Percentiles rank a stretch among this genome's conserved stretches.
Evolutionary conservation across 1,284 basidiomycete species (phyloP).

Genomic region (Cryptococcus sp.): DNA sequence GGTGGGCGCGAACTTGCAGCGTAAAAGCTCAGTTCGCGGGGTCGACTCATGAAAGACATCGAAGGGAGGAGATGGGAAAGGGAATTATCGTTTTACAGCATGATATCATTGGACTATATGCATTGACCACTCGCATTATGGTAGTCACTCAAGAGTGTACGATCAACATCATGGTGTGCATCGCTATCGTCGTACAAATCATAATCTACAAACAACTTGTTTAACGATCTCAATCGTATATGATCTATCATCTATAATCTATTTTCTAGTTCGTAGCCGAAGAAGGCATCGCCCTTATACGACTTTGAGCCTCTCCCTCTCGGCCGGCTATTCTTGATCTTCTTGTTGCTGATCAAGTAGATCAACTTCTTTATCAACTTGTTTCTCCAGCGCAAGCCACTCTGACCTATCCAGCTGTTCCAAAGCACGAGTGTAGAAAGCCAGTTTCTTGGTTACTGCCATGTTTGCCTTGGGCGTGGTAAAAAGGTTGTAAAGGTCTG

Average conservation of each 20-base stretch:
- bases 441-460: constrained; percentile 36
- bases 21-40: not conserved
- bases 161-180: not conserved
- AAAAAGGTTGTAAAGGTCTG: constrained; percentile 36
- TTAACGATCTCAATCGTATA: too few relatives aligned
- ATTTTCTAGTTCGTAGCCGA: too few relatives aligned
- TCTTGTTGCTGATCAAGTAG: constrained; percentile 15
- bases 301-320: not conserved
- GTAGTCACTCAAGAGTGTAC: too few relatives aligned
- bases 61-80: too few relatives aligned
- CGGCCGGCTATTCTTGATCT: not conserved
- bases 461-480: constrained; percentile 11
- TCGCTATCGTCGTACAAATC: too few relatives aligned
- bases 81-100: too few relatives aligned
- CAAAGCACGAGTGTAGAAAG: constrained; percentile 44
- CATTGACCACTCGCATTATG: not conserved
- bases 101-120: not conserved
- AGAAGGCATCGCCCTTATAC: too few relatives aligned
- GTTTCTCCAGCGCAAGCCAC: constrained; percentile 39
- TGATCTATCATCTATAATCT: too few relatives aligned
- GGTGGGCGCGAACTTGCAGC: constrained; percentile 22
- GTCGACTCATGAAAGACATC: not conserved
- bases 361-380: constrained; percentile 29
- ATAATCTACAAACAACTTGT: too few relatives aligned
- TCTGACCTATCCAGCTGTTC: constrained; percentile 25